A percentile compares a stretch with the other conserved stretches of the same genome.
Evolutionary conservation across 148 eudicot genomes (phyloP).

Genomic region (Drosera capensis): DNA sequence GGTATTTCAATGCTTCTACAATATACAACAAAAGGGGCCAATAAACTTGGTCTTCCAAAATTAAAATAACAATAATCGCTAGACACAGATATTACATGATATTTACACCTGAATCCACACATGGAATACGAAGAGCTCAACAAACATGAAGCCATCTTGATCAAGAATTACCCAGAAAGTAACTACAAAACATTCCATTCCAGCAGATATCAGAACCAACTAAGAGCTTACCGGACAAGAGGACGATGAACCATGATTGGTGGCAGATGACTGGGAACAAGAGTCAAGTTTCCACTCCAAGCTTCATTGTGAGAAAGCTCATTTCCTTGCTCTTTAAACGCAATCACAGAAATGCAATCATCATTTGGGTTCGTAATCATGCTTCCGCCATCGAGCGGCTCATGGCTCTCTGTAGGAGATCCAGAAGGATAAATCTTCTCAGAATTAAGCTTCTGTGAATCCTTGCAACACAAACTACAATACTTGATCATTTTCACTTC

Average conservation of each 20-base stretch:
- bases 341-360: constrained; percentile 20
- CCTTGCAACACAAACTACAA: constrained; percentile 47
- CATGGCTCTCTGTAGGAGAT: constrained; percentile 56
- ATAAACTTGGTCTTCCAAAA: no score
- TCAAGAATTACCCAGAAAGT: not conserved
- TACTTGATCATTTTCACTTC: constrained; percentile 21
- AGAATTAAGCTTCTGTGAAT: constrained; percentile 24
- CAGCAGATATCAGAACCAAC: not conserved
- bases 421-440: constrained; percentile 64
- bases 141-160: no score
- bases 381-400: constrained; percentile 29
- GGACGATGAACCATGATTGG: constrained; percentile 32
- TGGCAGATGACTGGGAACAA: constrained; percentile 21
- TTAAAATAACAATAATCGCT: no score
- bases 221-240: constrained; percentile 39
- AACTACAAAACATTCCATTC: not conserved
- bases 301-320: constrained; percentile 8
- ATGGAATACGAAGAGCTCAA: no score
- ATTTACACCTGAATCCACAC: no score
- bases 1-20: no score
- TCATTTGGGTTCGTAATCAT: constrained; percentile 20
- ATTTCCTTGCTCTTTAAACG: constrained; percentile 10
- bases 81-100: no score
- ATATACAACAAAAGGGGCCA: no score
- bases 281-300: constrained; percentile 16